Percentiles rank a stretch among this genome's conserved stretches.
phyloP scores from a whole-genome alignment of 164 flowering plant species.

The Litsea cubeba region DNA sequence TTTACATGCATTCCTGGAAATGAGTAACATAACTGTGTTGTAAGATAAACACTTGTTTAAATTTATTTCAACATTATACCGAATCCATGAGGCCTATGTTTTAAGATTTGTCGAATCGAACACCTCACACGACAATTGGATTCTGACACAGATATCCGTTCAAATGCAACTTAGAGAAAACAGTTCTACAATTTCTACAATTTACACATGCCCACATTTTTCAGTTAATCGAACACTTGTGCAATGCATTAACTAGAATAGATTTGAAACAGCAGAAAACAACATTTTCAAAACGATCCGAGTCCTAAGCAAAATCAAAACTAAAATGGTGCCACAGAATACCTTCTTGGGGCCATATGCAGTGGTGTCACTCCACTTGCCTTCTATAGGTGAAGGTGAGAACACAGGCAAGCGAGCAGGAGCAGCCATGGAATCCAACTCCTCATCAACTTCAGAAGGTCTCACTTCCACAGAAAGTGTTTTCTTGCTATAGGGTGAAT shows the following conservation, averaged over 20 bases:
- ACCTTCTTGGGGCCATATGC: constrained; percentile 77
- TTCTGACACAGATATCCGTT: no score
- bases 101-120: no score
- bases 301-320: neutral
- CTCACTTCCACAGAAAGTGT: constrained; percentile 30
- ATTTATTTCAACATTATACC: no score
- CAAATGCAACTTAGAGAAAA: neutral
- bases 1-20: no score
- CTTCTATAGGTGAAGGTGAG: constrained; percentile 32
- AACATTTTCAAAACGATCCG: neutral
- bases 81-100: no score
- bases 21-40: neutral
- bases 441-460: constrained; percentile 34
- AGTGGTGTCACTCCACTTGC: constrained; percentile 69
- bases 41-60: no score
- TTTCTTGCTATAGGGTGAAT: constrained; percentile 58
- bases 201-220: neutral
- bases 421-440: constrained; percentile 19
- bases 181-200: neutral
- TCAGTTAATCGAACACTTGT: neutral
- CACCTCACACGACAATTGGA: no score
- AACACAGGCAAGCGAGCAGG: constrained; percentile 27
- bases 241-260: no score
- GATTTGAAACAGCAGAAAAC: neutral
- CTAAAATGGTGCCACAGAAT: constrained; percentile 7